Base-by-base conservation (phyloP, 495 filamentous ascomycete species). In the Margaritispora aquatica region DNA sequence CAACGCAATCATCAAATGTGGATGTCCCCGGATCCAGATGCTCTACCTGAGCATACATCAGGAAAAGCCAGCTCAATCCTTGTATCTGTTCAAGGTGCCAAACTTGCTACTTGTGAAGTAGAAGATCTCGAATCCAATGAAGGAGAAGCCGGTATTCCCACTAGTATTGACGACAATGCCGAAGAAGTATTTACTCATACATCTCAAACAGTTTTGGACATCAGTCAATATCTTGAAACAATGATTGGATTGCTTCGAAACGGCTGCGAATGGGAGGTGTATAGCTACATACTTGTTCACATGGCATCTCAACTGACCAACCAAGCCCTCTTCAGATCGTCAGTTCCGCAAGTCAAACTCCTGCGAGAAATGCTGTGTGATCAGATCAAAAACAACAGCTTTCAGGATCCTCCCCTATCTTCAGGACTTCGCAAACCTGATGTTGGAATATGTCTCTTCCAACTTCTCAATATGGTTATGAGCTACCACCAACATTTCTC, bases 221-320 rank as follows among this genome's bases (percentile, higher is more conserved):
- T 91, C 24, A 79, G 79, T 17, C 71, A 84, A 50, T 96, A 91
- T 88, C 76, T 96, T 17, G 87, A 94, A 52, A 75, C 81, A 9
- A 72, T 96, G 36, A 81, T 92, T 36, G 80, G 79, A 1, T 73
- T 96, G 20, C 73, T 99, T 27, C 84, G 89, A 63, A 76, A 88
- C 41, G 88, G 87, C 49, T 82, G 82, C 26, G 88, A 96, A 53
- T 99, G 95, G 95, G 92, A 97, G 70, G 74, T 96, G 1, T 96
- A 96, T 77, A 92, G 88, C 72, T 96, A 90, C 68, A 80, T 94
- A 26, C 77, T 97, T 13, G 87, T 88, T 13, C 89, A 96, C 68
- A 73, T 96, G n/a, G 86, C 88, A 13, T 86, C 87, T 23, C 93
- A 97, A 66, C 79, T 99, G 31, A 85, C 86, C 66, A 97, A 97